Conservation (phyloP, 1,139 yeast genomes). For the Pichia sp. region DNA sequence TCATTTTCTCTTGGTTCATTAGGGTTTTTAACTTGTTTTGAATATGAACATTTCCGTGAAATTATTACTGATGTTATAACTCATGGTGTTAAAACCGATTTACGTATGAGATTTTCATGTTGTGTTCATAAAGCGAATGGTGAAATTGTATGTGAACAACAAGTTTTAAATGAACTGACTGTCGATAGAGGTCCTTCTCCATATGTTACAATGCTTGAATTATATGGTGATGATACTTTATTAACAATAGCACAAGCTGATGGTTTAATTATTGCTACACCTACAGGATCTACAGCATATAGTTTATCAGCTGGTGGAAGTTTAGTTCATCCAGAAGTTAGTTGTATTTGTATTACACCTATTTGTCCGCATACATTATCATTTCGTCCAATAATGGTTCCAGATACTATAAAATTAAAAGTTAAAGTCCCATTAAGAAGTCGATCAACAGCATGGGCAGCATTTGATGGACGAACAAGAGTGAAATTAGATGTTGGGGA, state of each 20-base stretch:
- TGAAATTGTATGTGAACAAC: slow-evolving; percentile 60
- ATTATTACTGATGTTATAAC: slow-evolving; percentile 51
- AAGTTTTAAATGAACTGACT: slow-evolving; percentile 76
- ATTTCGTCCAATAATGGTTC: slow-evolving; percentile 78
- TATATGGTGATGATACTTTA: slow-evolving; percentile 75
- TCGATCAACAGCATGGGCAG: slow-evolving; percentile 82
- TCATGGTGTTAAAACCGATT: slow-evolving; percentile 68
- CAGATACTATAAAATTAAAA: slow-evolving; percentile 76
- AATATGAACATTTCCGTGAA: slow-evolving; percentile 61
- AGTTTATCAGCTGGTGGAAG: slow-evolving; percentile 90
- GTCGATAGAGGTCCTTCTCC: slow-evolving; percentile 89
- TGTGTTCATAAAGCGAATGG: slow-evolving; percentile 47
- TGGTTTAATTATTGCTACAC: slow-evolving; percentile 82
- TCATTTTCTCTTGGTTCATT: slow-evolving; percentile 75
- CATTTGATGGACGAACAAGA: slow-evolving; percentile 80
- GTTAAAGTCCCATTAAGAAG: slow-evolving; percentile 67
- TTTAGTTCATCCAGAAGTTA: slow-evolving; percentile 81
- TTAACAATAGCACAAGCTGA: slow-evolving; percentile 88
- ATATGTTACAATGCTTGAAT: slow-evolving; percentile 73
- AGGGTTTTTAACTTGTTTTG: slow-evolving; percentile 76
- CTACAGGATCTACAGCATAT: slow-evolving; percentile 90
- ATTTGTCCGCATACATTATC: slow-evolving; percentile 89
- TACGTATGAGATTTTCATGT: slow-evolving; percentile 79
- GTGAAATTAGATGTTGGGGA: slow-evolving; percentile 68
- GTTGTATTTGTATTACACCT: slow-evolving; percentile 85